Percentiles rank a stretch among this genome's conserved stretches.
phyloP scores from a whole-genome alignment of 1,139 yeast species.

The Kluyveromyces sp. region DNA sequence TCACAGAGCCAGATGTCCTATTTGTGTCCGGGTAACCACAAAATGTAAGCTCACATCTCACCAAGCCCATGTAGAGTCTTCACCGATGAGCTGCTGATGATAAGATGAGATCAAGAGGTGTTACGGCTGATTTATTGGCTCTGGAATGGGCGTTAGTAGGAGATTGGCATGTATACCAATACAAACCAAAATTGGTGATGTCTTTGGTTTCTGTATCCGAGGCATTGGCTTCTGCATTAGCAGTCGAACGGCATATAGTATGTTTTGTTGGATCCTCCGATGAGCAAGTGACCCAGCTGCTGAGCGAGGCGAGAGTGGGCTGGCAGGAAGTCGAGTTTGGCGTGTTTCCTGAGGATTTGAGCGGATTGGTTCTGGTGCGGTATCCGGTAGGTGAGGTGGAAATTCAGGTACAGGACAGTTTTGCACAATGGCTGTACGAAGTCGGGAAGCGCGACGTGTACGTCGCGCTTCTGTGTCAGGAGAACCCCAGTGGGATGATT shows the following conservation, averaged over 20 bases:
- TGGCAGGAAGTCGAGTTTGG: background rate
- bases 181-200: too few relatives aligned
- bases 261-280: background rate
- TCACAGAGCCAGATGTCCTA: too few relatives aligned
- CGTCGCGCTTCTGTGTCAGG: slow-evolving; percentile 1
- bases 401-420: background rate
- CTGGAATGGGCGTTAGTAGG: too few relatives aligned
- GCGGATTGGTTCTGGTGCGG: background rate
- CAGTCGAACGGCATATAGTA: slow-evolving; percentile 1
- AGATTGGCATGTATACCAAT: too few relatives aligned
- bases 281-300: background rate
- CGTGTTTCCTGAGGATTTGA: background rate
- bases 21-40: background rate
- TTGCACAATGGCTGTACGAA: slow-evolving; percentile 3
- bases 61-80: too few relatives aligned
- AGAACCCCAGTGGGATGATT: slow-evolving; percentile 7
- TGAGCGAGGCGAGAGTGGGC: background rate
- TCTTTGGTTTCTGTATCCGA: slow-evolving; percentile 3
- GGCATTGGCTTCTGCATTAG: background rate
- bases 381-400: background rate
- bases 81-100: background rate
- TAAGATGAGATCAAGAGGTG: too few relatives aligned
- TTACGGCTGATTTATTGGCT: too few relatives aligned
- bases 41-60: too few relatives aligned
- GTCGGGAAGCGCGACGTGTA: background rate